A percentile compares a stretch with the other conserved stretches of the same genome.
These are phyloP conservation scores for Apiotrichum montevideense DNA, from an alignment of 1,284 basidiomycete genomes.

Conservation along the genomic window DNA sequence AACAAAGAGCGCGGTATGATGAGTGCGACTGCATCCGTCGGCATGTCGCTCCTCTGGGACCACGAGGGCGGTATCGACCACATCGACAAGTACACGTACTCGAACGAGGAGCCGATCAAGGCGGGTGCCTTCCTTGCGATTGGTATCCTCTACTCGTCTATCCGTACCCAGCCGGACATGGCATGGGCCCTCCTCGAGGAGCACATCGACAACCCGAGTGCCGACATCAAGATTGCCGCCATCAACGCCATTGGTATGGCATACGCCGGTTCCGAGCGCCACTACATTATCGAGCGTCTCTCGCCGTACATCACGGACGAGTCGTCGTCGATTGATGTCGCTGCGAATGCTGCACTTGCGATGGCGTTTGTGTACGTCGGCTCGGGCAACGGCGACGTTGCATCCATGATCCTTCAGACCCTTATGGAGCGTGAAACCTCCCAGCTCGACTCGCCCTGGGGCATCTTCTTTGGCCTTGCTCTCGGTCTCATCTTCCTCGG, in stretches of 20 bases:
- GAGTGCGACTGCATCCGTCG: constrained; percentile 90
- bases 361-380: constrained; percentile 95
- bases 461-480: constrained; percentile 81
- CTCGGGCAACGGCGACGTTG: constrained; percentile 89
- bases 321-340: constrained; percentile 77
- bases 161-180: constrained; percentile 89
- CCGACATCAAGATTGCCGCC: constrained; percentile 76
- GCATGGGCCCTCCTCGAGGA: constrained; percentile 87
- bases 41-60: constrained; percentile 92
- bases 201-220: constrained; percentile 81
- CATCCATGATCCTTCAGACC: constrained; percentile 81
- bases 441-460: constrained; percentile 84
- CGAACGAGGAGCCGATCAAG: constrained; percentile 94
- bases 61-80: constrained; percentile 89
- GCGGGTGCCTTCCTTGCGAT: constrained; percentile 93
- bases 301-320: constrained; percentile 80
- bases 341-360: constrained; percentile 75
- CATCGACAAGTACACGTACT: constrained; percentile 98
- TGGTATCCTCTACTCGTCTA: constrained; percentile 82
- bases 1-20: constrained; percentile 99
- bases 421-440: constrained; percentile 75
- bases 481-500: constrained; percentile 88
- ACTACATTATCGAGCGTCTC: constrained; percentile 73
- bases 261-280: constrained; percentile 85
- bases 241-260: constrained; percentile 88